These are phyloP conservation scores for Sordariomycetes sp. DNA, from an alignment of 2,329 filamentous ascomycete genomes.

Conservation along the genomic window DNA sequence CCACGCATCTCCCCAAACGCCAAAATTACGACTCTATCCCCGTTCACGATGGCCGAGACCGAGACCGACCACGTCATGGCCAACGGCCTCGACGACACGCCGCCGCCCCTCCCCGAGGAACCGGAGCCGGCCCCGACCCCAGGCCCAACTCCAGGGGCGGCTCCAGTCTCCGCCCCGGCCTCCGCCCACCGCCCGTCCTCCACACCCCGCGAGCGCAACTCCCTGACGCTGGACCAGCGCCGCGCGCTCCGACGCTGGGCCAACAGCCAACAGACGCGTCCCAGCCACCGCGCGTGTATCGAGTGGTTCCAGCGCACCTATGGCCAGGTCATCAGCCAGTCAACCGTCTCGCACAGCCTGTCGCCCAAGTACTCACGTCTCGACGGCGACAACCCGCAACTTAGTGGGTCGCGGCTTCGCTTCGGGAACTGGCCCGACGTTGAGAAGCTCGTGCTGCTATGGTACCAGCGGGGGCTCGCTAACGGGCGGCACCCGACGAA, in stretches of 20 bases:
- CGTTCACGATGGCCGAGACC: conserved; percentile 13
- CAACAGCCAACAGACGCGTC: conserved; percentile 38
- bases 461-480: conserved; percentile 37
- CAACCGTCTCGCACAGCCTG: conserved; percentile 48
- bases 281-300: conserved; percentile 48
- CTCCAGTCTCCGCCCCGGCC: conserved; percentile 7
- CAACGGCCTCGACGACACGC: conserved; percentile 11
- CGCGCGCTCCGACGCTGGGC: conserved; percentile 48
- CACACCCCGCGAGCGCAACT: conserved; percentile 36
- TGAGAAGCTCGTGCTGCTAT: conserved; percentile 41
- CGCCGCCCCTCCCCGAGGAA: conserved; percentile 16
- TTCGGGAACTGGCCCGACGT: conserved; percentile 54
- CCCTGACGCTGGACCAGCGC: conserved; percentile 47
- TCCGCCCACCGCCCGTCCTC: conserved; percentile 3
- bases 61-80: conserved; percentile 21
- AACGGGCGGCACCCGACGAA: conserved; percentile 46
- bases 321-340: conserved; percentile 47
- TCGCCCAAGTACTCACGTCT: conserved; percentile 49
- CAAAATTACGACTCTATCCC: neutral
- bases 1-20: neutral
- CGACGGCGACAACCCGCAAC: conserved; percentile 43
- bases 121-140: conserved; percentile 10
- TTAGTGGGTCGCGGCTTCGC: conserved; percentile 47
- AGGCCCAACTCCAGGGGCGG: conserved; percentile 7
- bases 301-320: conserved; percentile 48